Conservation (phyloP, 495 filamentous ascomycete genomes). For the Talaromyces proteolyticus region DNA sequence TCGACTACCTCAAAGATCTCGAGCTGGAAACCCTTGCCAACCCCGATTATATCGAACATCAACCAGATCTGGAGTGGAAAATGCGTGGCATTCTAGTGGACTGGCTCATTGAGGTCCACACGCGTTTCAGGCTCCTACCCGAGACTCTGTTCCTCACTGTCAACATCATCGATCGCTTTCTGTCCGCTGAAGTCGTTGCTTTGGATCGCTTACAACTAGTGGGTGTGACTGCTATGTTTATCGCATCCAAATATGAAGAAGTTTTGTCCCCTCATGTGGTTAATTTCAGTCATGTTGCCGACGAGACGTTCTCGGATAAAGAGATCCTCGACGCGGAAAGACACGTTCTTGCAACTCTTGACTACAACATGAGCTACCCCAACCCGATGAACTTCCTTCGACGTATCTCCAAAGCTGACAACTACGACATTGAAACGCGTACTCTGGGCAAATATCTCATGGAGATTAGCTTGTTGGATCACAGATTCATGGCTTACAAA, state of each 20-base stretch:
- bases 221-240: slow-evolving; percentile 97
- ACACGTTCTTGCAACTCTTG: slow-evolving; percentile 79
- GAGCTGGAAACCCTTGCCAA: slow-evolving; percentile 83
- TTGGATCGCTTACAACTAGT: slow-evolving; percentile 93
- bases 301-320: slow-evolving; percentile 92
- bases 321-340: slow-evolving; percentile 97
- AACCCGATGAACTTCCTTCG: slow-evolving; percentile 99
- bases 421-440: slow-evolving; percentile 95
- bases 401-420: slow-evolving; percentile 96
- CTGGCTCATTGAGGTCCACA: slow-evolving; percentile 98
- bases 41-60: slow-evolving; percentile 87
- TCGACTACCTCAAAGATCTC: slow-evolving; percentile 88
- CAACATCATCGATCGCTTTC: slow-evolving; percentile 97
- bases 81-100: slow-evolving; percentile 96
- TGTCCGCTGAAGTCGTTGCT: slow-evolving; percentile 88
- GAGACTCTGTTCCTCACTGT: slow-evolving; percentile 95
- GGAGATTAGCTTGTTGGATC: slow-evolving; percentile 92
- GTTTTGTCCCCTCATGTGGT: slow-evolving; percentile 92
- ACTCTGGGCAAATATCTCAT: slow-evolving; percentile 98
- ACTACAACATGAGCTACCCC: slow-evolving; percentile 97
- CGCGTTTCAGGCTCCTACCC: slow-evolving; percentile 92
- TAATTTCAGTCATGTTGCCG: slow-evolving; percentile 94
- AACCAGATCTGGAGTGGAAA: slow-evolving; percentile 95
- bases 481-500: slow-evolving; percentile 80
- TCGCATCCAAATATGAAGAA: slow-evolving; percentile 98